phyloP scores from a whole-genome alignment of 164 flowering plant species.

The Cinnamomum chago region DNA sequence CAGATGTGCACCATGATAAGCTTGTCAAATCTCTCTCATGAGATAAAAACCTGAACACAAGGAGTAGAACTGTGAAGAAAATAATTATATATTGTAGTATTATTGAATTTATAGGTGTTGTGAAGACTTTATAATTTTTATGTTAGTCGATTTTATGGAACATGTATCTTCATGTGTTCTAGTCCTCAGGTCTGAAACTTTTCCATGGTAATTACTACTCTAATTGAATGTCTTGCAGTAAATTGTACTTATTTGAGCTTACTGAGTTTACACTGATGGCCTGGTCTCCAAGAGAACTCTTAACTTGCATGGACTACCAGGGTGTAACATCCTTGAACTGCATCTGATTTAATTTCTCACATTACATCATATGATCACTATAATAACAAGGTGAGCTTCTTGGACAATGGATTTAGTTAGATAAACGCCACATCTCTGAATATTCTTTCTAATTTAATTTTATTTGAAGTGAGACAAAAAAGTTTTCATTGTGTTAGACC shows the following conservation, averaged over 20 bases:
- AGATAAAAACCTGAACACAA: not conserved
- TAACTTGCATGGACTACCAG: not conserved
- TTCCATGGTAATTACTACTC: not conserved
- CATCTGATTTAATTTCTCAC: not conserved
- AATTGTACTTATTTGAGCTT: not conserved
- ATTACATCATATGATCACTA: not conserved
- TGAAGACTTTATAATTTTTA: not conserved
- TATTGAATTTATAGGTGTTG: not conserved
- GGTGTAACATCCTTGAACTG: not conserved
- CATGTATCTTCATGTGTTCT: not conserved
- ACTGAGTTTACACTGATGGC: not conserved
- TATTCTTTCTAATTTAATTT: not conserved
- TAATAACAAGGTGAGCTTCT: not conserved
- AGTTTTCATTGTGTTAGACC: not conserved
- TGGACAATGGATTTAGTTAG: not conserved
- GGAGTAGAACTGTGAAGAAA: not conserved
- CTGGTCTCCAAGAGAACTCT: not conserved
- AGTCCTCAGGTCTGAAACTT: not conserved
- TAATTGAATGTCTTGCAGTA: not conserved
- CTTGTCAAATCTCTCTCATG: conserved; percentile 9
- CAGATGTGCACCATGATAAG: conserved; percentile 27
- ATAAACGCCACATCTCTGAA: not conserved
- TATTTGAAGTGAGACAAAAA: not conserved
- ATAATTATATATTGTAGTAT: not conserved
- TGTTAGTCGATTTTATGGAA: not conserved